phyloP scores from a whole-genome alignment of 2,329 filamentous ascomycete species.

The Aspergillus calidoustus region DNA sequence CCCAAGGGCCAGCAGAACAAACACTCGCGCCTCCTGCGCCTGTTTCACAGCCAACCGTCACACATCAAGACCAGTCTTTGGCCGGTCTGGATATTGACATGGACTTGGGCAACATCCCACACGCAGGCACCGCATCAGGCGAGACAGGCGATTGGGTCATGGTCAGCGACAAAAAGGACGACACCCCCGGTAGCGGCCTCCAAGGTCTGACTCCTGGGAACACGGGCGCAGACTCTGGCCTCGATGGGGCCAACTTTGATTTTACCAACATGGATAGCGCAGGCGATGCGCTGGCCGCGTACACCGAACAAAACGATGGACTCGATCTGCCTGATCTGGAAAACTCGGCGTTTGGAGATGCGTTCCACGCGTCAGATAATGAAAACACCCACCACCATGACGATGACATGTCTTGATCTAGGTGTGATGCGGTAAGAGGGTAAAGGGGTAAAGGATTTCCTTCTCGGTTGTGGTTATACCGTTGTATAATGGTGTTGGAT shows the following conservation, averaged over 20 bases:
- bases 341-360: constrained; percentile 82
- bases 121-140: constrained; percentile 45
- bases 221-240: constrained; percentile 33
- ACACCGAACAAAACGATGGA: constrained; percentile 62
- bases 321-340: constrained; percentile 68
- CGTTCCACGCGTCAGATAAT: constrained; percentile 67
- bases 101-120: constrained; percentile 57
- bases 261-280: constrained; percentile 65
- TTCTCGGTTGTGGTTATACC: constrained; percentile 21
- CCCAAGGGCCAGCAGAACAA: constrained; percentile 49
- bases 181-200: constrained; percentile 33
- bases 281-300: constrained; percentile 71
- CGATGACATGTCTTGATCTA: constrained; percentile 44
- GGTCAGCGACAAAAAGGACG: constrained; percentile 64
- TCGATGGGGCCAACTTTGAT: constrained; percentile 49
- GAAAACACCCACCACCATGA: constrained; percentile 47
- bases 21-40: constrained; percentile 13
- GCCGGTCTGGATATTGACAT: constrained; percentile 47
- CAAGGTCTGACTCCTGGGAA: constrained; percentile 31
- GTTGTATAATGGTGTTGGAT: constrained; percentile 24
- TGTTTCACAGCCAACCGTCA: constrained; percentile 15
- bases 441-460: constrained; percentile 7
- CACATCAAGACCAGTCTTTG: constrained; percentile 18
- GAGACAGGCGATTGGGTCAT: constrained; percentile 75
- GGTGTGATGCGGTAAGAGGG: neutral